Evolutionary conservation across 495 filamentous ascomycete species (phyloP), one percentile per base, ranked within the genome.

Genomic region (Zalerion maritima): DNA sequence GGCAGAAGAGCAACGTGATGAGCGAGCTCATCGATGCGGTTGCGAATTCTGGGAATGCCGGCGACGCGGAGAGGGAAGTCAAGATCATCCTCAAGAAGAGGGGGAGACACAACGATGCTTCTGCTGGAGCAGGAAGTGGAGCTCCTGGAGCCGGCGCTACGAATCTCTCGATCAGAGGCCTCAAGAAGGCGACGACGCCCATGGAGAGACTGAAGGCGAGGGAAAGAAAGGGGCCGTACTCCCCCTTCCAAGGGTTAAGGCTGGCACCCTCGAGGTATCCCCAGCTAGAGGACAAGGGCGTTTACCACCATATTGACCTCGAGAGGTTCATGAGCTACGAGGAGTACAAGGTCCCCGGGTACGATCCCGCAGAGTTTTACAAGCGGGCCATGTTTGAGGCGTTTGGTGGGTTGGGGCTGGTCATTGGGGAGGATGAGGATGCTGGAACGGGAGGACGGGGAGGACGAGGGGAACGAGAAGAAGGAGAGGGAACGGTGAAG

Each of bases 371-470:
- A 9, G 85, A 92, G 43, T 96, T 85, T 41, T 84, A 78, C 45
- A 57, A 72, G 15, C 60, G 84, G 14, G 75, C 79, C 12, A 52
- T 94, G 55, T 72, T 81, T 41, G 86, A 94, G 46, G 86, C 87
- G 0, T 97, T 94, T 54, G 71, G 79, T 0, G 89, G 89, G 1
- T 50, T 97, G 38, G 85, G 80, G 1, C 57, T 64, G 16, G 76
- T 82, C 24, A 79, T 94, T 41, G 47, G 84, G 16, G 79, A 70
- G 21, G 86, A 94, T 14, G 85, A 94, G 47, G 60, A 81, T 33
- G 56, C 43, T 21, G 47, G n/a, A n/a, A n/a, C n/a, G n/a, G n/a
- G n/a, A n/a, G n/a, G n/a, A n/a, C n/a, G n/a, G n/a, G n/a, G n/a
- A n/a, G n/a, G n/a, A n/a, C n/a, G n/a, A n/a, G n/a, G n/a, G n/a